Conservation (phyloP, 306 rosid genomes). For the Alnus glutinosa region DNA sequence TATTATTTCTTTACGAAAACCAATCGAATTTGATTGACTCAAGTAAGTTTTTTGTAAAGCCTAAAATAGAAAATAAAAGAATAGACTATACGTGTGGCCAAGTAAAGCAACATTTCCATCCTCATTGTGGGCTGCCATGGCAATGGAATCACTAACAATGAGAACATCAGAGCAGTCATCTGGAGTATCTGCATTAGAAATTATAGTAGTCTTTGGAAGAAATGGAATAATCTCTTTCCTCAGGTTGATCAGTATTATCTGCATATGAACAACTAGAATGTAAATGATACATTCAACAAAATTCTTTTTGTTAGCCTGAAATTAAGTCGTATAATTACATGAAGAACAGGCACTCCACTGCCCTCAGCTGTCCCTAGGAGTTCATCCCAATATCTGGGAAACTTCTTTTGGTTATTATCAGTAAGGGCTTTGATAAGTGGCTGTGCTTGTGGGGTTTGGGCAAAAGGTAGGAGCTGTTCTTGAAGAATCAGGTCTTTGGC, state of each 20-base stretch:
- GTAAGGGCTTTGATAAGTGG: slow-evolving; percentile 55
- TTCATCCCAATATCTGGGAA: slow-evolving; percentile 74
- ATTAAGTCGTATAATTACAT: slow-evolving; percentile 39
- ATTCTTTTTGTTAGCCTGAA: not conserved
- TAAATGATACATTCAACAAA: not conserved
- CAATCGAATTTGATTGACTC: slow-evolving; percentile 5
- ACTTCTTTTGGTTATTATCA: slow-evolving; percentile 47
- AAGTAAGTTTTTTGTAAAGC: no score
- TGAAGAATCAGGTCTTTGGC: slow-evolving; percentile 59
- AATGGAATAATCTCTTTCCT: slow-evolving; percentile 85
- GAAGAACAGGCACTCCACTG: slow-evolving; percentile 66
- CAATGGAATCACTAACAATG: slow-evolving; percentile 64
- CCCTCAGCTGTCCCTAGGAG: slow-evolving; percentile 68
- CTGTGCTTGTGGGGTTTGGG: slow-evolving; percentile 46
- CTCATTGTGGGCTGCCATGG: slow-evolving; percentile 85
- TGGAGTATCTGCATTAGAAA: slow-evolving; percentile 25
- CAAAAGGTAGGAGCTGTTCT: slow-evolving; percentile 67
- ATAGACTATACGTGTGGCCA: slow-evolving; percentile 71
- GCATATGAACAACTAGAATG: slow-evolving; percentile 24
- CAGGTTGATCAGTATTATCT: slow-evolving; percentile 75
- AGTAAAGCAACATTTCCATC: slow-evolving; percentile 75
- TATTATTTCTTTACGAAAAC: not conserved
- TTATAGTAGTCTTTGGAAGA: slow-evolving; percentile 46
- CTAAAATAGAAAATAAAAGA: not conserved
- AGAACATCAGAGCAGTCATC: slow-evolving; percentile 87